These are phyloP conservation scores for Tetradesmus obliquus DNA, from an alignment of 139 green algal genomes.

Conservation along the genomic window DNA sequence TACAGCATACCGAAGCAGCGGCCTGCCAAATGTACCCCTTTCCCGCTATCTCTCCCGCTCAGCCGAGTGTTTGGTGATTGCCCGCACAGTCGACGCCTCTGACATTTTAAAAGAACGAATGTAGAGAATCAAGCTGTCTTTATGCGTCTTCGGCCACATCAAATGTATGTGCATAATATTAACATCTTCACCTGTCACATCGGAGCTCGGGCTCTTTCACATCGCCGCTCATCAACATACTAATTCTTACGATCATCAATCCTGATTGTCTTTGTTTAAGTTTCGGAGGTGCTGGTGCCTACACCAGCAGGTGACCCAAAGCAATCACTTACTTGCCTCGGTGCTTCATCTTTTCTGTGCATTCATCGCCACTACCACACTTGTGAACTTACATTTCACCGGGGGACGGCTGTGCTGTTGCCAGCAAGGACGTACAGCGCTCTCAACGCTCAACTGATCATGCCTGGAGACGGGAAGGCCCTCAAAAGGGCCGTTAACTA, in stretches of 20 bases:
- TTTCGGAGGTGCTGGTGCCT: background rate
- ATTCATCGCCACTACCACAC: background rate
- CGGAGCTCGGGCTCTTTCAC: background rate
- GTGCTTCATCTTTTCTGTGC: background rate
- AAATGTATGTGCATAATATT: background rate
- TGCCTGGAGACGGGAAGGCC: conserved; percentile 17
- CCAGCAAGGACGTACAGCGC: background rate
- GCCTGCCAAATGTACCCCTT: background rate
- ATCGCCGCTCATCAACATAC: too few species aligned
- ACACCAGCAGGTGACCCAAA: background rate
- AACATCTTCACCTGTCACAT: background rate
- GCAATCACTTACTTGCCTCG: background rate
- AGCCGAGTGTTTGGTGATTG: background rate
- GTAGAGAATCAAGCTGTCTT: too few species aligned
- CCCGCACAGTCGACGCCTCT: background rate
- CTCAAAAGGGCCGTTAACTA: conserved; percentile 3
- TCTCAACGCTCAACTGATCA: background rate
- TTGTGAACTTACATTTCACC: background rate
- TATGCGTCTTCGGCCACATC: background rate
- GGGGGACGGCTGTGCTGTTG: background rate
- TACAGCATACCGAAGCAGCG: background rate
- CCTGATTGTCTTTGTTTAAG: background rate
- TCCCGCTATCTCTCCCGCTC: background rate
- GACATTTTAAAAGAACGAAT: background rate
- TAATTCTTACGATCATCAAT: too few species aligned